phyloP scores from a whole-genome alignment of 176 grass and related monocot genomes.

The Otatea glauca region DNA sequence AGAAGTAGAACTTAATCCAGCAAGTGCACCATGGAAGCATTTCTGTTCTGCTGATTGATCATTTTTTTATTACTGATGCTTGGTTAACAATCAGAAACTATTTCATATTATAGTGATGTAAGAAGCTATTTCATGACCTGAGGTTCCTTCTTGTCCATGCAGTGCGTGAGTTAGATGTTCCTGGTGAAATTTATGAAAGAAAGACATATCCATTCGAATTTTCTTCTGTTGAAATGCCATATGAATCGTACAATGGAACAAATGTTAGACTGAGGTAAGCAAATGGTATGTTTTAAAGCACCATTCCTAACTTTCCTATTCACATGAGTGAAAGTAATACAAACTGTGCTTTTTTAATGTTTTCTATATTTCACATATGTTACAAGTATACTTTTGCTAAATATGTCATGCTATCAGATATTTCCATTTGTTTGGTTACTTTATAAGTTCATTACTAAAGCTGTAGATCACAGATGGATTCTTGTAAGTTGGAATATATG shows the following conservation, averaged over 20 bases:
- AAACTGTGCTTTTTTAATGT: background rate
- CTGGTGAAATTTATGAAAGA: conserved; percentile 90
- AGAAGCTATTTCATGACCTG: conserved; percentile 24
- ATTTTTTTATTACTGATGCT: background rate
- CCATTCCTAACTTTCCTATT: background rate
- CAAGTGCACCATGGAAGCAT: background rate
- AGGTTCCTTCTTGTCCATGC: conserved; percentile 35
- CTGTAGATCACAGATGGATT: too few relatives aligned
- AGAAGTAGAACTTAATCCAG: background rate
- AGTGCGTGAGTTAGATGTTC: conserved; percentile 89
- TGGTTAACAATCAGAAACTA: conserved; percentile 8
- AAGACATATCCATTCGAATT: conserved; percentile 88
- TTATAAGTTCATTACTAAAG: too few relatives aligned
- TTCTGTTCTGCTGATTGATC: background rate
- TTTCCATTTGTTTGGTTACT: background rate
- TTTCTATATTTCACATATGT: background rate
- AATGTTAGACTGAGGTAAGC: conserved; percentile 83
- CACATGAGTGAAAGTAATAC: background rate
- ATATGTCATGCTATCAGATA: background rate
- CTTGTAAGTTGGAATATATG: background rate
- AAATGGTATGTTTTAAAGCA: background rate
- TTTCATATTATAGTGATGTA: conserved; percentile 1
- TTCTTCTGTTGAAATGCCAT: conserved; percentile 90
- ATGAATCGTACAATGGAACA: conserved; percentile 88
- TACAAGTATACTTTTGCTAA: background rate